Evolutionary conservation across 257 asterid species (phyloP), one percentile per base, ranked within the genome.

Genomic region (Nyctanthes arbortristis): DNA sequence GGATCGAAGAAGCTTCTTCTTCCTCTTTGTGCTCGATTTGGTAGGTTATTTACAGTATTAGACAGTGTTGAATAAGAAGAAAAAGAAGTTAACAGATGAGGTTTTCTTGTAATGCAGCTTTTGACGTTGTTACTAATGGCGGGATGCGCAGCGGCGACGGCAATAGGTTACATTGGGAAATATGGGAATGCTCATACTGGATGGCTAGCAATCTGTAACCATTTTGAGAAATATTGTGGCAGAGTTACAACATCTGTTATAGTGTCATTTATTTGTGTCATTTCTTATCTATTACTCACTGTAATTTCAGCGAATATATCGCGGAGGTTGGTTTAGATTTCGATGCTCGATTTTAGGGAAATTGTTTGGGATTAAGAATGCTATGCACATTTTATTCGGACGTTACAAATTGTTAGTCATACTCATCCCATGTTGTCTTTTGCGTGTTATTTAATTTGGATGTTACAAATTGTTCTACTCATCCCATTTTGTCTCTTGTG

Each of bases 11-110:
- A 33, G 72, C 59, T 78, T 81, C 65, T 89, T 87, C 82, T 72
- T 20, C 80, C 4, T 91, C 58, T 89, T 89, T 69, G 31, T 91
- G 30, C 95, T 73, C 73, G 97, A 91, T 76, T 60, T 91, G 95
- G 96, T 91, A 78, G 28, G 47, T 67, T 0, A 13, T 32, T 52
- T 32, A 5, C 20, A 27, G 8, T 4, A 18, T 9, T 4, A 30
- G 31, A 61, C 49, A 8, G 7, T 40, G 7, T 27, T 1, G 18
- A n/a, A n/a, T n/a, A 13, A 20, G 4, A 31, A 29, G 5, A 66
- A 45, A 45, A 31, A 45, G 39, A 11, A 3, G 12, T 7, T 24
- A 20, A 18, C n/a, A n/a, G n/a, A 16, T n/a, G n/a, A n/a, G n/a
- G n/a, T n/a, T n/a, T n/a, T n/a, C n/a, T n/a, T n/a, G n/a, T n/a